Evolutionary conservation across 352 stramenopile genomes (phyloP).

Genomic region (Phytophthora citrophthora): DNA sequence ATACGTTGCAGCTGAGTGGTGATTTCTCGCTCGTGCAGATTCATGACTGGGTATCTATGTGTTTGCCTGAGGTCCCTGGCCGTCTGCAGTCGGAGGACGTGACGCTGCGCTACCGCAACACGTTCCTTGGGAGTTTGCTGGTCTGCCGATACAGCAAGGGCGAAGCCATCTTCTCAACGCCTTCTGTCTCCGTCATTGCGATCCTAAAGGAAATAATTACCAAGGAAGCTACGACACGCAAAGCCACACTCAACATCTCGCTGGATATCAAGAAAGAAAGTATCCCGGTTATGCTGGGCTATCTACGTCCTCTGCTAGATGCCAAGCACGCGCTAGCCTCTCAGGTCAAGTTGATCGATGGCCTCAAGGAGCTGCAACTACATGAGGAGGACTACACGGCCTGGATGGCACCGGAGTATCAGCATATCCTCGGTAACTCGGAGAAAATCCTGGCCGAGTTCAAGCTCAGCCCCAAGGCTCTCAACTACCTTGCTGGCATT

Average conservation of each 20-base stretch:
- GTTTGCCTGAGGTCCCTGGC: conserved; percentile 77
- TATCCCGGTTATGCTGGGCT: conserved; percentile 69
- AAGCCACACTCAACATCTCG: conserved; percentile 79
- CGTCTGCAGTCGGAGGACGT: conserved; percentile 75
- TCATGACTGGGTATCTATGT: conserved; percentile 87
- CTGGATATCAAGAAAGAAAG: conserved; percentile 86
- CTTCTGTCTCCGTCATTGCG: conserved; percentile 83
- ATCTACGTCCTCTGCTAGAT: conserved; percentile 69
- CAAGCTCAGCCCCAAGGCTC: conserved; percentile 67
- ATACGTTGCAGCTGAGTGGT: conserved; percentile 72
- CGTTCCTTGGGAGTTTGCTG: conserved; percentile 76
- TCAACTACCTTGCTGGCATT: conserved; percentile 83
- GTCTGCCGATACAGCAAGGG: conserved; percentile 79
- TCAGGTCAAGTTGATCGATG: conserved; percentile 84
- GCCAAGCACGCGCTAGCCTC: conserved; percentile 74
- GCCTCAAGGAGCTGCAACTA: conserved; percentile 87
- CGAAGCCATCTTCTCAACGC: conserved; percentile 74
- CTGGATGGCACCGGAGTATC: conserved; percentile 87
- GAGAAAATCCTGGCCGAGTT: conserved; percentile 79
- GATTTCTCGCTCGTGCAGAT: conserved; percentile 85
- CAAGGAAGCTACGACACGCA: conserved; percentile 81
- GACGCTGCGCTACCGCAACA: conserved; percentile 80
- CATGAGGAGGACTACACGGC: conserved; percentile 73
- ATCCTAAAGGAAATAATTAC: conserved; percentile 89
- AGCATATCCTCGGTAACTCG: conserved; percentile 68